These are phyloP conservation scores for Auriscalpium microsporum DNA, from an alignment of 768 basidiomycete species.

Conservation along the genomic window DNA sequence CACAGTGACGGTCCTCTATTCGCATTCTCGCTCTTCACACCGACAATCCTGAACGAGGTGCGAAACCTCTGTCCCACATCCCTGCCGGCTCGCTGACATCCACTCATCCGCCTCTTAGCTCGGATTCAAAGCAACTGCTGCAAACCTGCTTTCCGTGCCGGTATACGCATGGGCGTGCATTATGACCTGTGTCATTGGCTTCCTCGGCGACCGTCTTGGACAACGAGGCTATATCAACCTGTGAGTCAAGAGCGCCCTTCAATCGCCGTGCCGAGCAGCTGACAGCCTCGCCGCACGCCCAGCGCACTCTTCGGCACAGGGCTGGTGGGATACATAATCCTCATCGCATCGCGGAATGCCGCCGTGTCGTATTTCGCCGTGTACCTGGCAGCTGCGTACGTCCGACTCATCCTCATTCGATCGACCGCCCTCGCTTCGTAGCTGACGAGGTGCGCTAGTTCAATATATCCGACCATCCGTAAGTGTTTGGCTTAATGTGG, in stretches of 20 bases:
- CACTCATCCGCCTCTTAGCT: neutral
- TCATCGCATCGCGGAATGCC: constrained; percentile 51
- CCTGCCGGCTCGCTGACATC: neutral
- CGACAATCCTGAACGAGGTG: constrained; percentile 43
- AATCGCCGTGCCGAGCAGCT: neutral
- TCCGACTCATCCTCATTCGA: constrained; percentile 1
- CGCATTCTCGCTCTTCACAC: constrained; percentile 45
- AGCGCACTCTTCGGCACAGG: constrained; percentile 23
- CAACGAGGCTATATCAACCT: constrained; percentile 51
- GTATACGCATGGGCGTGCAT: constrained; percentile 70
- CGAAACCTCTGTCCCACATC: constrained; percentile 5
- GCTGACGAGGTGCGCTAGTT: constrained; percentile 17
- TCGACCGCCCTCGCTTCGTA: neutral
- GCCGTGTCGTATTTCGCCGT: constrained; percentile 66
- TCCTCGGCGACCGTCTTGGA: constrained; percentile 53
- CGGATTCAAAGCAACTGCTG: constrained; percentile 56
- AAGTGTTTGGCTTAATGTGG: constrained; percentile 14
- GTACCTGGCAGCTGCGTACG: constrained; percentile 63
- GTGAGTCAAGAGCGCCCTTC: constrained; percentile 26
- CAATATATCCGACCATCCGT: constrained; percentile 43
- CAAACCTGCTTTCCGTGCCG: constrained; percentile 70
- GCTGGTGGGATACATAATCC: constrained; percentile 55
- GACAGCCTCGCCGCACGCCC: neutral
- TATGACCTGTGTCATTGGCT: constrained; percentile 53
- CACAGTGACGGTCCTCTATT: constrained; percentile 42